Evolutionary conservation across 2,329 filamentous ascomycete genomes (phyloP), one percentile per base, ranked within the genome.

Genomic region (Simplicillium sp.): DNA sequence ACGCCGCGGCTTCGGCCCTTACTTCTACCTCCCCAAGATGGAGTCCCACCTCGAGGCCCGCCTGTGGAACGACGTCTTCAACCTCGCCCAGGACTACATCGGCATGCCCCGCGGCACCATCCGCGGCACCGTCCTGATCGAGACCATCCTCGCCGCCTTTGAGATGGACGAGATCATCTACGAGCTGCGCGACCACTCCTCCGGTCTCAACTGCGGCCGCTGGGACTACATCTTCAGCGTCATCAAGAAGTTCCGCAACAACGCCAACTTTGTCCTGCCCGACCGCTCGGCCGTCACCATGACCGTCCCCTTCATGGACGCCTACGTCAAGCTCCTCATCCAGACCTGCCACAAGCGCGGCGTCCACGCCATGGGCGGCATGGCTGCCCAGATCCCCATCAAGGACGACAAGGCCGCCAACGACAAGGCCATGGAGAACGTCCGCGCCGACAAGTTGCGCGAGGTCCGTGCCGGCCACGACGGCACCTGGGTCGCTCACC

Each of bases 121-220:
- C 65, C 84, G 92, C 53, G 92, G 78, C 47, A 98, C 92, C 3
- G 90, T 97, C 32, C 71, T 98, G 54, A 97, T 98, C 57, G 92
- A 98, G 77, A 97, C 92, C 42, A 97, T 98, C 62, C 77, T 90
- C 34, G 92, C 92, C 34, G 92, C 90, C 13, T 98, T 98, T 57
- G 92, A 98, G 75, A 98, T 98, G 92, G 92, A 98, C 56, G 92
- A 98, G 80, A 97, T 98, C 67, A 97, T 98, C 68, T 98, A 96
- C 66, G 92, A 97, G 71, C 82, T 98, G 51, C 84, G 92, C 46
- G 90, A 97, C 60, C 92, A 98, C 73, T 90, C 83, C 62, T 84
- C 90, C 7, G 92, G 92, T 37, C 79, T 98, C 57, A 98, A 98
- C 80, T 97, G 92, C 66, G 92, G 92, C 49, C 84, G 92, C 52